Conservation (phyloP, 2,329 filamentous ascomycete genomes). For the Aspergillus phoenicis region DNA sequence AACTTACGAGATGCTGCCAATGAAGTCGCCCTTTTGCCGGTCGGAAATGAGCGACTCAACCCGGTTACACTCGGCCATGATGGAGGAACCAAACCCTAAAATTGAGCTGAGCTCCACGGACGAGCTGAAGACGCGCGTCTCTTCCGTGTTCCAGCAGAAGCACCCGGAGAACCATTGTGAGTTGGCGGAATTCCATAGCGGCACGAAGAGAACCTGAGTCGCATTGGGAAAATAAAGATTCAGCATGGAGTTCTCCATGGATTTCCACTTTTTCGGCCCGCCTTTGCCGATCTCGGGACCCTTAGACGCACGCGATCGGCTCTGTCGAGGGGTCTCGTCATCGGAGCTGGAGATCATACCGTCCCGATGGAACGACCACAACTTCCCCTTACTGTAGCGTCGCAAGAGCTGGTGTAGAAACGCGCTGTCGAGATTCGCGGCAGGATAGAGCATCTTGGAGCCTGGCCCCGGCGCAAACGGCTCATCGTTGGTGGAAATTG, state of each 20-base stretch:
- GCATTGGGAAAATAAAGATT: slow-evolving; percentile 52
- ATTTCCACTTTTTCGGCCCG: slow-evolving; percentile 32
- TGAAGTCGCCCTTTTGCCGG: slow-evolving; percentile 48
- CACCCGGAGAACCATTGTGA: slow-evolving; percentile 52
- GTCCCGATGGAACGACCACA: slow-evolving; percentile 53
- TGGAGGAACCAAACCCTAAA: slow-evolving; percentile 44
- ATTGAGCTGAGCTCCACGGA: slow-evolving; percentile 45
- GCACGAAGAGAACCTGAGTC: slow-evolving; percentile 53
- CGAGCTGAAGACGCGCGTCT: slow-evolving; percentile 41
- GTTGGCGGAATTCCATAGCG: slow-evolving; percentile 54
- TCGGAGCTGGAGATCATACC: slow-evolving; percentile 49
- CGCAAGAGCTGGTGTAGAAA: slow-evolving; percentile 42
- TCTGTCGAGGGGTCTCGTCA: slow-evolving; percentile 38
- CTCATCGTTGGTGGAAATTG: slow-evolving; percentile 40
- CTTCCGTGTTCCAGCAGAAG: slow-evolving; percentile 47
- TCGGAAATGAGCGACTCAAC: slow-evolving; percentile 47
- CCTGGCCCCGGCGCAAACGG: slow-evolving; percentile 38
- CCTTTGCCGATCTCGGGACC: slow-evolving; percentile 24
- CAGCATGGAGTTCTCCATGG: slow-evolving; percentile 42
- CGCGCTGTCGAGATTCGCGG: slow-evolving; percentile 34
- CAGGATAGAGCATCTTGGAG: slow-evolving; percentile 29
- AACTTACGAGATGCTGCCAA: slow-evolving; percentile 45
- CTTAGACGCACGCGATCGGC: slow-evolving; percentile 14
- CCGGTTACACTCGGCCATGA: slow-evolving; percentile 48
- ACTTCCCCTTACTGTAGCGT: slow-evolving; percentile 51